Evolutionary conservation across 1,284 basidiomycete genomes (phyloP), one percentile per base, ranked within the genome.

Genomic region (Cryptococcus jaspeensis): DNA sequence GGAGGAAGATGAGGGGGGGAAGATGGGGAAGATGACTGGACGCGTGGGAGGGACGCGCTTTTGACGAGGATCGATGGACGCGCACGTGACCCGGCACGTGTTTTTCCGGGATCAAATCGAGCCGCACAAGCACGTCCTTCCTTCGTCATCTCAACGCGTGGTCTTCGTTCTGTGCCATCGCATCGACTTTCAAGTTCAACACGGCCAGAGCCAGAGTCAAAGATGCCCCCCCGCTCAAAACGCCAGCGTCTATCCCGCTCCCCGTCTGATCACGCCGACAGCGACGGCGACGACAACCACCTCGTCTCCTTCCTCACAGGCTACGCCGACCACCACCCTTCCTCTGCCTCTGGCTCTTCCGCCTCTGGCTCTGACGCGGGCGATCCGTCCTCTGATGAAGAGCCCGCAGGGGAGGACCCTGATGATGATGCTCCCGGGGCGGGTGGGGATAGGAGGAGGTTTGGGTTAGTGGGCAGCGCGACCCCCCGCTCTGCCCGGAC

Each of bases 241-340:
- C 39, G 40, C 22, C 50, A 25, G 20, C 39, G 41, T 12, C 45
- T 41, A 2, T 48, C 45, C 20, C 35, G 35, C 13, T 25, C 46
- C 9, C 16, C 37, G 5, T 22, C 20, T 3, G 22, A 28, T 15
- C 25, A 7, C 18, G 43, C 22, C 13, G 44, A 43, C 3, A 1
- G 41, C 15, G 48, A 54, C 18, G 54, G 53, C 6, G 53, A 49
- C n/a, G 50, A 52, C 36, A 55, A 50, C 16, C 74, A 76, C 57
- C 64, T 76, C 11, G 65, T 76, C 38, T 76, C 74, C 15, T 76
- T 76, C 59, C 61, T 76, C 3, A 74, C 69, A 5, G 65, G 68
- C 9, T 76, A 74, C 48, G 72, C 70, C 16, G 58, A 60, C 32
- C 57, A 59, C 45, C 58, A 58, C 20, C 9, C 28, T 4, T 55